phyloP scores from a whole-genome alignment of 495 filamentous ascomycete genomes.

The Talaromyces ruber region DNA sequence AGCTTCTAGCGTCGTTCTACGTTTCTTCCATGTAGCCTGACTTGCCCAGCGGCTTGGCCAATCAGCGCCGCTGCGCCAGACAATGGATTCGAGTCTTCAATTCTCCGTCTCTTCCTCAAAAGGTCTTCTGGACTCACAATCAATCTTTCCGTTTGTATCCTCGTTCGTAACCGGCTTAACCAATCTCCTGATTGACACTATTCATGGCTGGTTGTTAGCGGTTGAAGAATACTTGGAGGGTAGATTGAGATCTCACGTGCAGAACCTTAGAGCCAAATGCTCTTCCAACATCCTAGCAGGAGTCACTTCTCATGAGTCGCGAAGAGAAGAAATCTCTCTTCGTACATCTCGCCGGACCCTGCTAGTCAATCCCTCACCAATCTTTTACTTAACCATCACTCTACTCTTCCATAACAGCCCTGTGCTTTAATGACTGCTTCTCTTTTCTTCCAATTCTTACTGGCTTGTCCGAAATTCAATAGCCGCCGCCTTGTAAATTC shows the following conservation, averaged over 20 bases:
- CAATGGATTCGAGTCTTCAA: slow-evolving; percentile 2
- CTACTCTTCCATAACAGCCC: not conserved
- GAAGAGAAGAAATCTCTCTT: not conserved
- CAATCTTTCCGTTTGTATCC: not conserved
- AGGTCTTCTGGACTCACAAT: not conserved
- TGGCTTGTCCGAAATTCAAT: not conserved
- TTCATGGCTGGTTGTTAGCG: not conserved
- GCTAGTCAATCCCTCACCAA: not conserved
- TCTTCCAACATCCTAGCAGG: not conserved
- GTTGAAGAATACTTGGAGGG: not conserved
- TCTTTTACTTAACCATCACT: too few relatives aligned
- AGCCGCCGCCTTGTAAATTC: not conserved
- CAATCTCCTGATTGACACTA: too few relatives aligned
- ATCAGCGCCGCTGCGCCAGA: not conserved
- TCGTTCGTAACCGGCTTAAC: too few relatives aligned
- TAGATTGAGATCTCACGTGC: not conserved
- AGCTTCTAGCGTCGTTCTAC: slow-evolving; percentile 6
- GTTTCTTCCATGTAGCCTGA: slow-evolving; percentile 1
- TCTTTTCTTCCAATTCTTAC: not conserved
- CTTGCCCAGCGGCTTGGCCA: not conserved
- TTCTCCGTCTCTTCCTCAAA: not conserved
- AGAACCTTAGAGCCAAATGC: not conserved
- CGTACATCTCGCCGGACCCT: not conserved
- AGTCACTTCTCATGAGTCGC: not conserved
- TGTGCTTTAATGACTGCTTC: not conserved